Base-by-base conservation (phyloP, 768 basidiomycete species). In the Mycena floridula region DNA sequence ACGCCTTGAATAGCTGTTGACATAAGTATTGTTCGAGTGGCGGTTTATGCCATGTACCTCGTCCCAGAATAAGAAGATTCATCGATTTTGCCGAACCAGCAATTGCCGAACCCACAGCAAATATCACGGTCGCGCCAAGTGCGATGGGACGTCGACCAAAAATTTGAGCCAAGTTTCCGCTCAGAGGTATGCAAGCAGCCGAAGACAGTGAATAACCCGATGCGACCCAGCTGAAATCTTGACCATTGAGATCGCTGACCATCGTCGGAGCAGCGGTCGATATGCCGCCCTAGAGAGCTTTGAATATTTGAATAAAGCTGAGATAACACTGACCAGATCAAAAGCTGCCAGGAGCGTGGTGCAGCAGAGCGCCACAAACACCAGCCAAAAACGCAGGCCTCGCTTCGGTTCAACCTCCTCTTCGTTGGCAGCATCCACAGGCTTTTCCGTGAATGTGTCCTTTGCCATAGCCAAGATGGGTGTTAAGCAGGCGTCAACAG, bases 201-300 rank as follows among this genome's bases (percentile, higher is more conserved):
- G 46, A 42, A 47, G 7, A 52, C 9, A 68, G 56, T 1, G 65
- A 56, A 44, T 66, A 74, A 5, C 67, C 62, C 2, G 60, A 52
- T 4, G 60, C 67, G 26, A 72, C 51, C 72, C 72, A 73, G 0
- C 57, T 44, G 40, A 64, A 69, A 7, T 47, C 43, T 27, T 53
- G 50, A 2, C 61, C 60, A 11, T 62, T 37, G 3, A 70, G 52
- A 15, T 59, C 57, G 23, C 52, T 46, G 8, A 59, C 56, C 21
- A 70, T 67, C 4, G 62, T 62, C 4, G 64, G 66, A 2, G 66
- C 57, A 9, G 63, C 64, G 1, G 62, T 68, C 4, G 62, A 51
- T n/a, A 71, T 56, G 27, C 60, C 59, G 15, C 54, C 55, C 59
- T 64, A 3, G 11, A 38, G 37, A 38, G 9, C 11, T 13, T 13